These are phyloP conservation scores for Cubamyces sp. DNA, from an alignment of 768 basidiomycete species.

Conservation along the genomic window DNA sequence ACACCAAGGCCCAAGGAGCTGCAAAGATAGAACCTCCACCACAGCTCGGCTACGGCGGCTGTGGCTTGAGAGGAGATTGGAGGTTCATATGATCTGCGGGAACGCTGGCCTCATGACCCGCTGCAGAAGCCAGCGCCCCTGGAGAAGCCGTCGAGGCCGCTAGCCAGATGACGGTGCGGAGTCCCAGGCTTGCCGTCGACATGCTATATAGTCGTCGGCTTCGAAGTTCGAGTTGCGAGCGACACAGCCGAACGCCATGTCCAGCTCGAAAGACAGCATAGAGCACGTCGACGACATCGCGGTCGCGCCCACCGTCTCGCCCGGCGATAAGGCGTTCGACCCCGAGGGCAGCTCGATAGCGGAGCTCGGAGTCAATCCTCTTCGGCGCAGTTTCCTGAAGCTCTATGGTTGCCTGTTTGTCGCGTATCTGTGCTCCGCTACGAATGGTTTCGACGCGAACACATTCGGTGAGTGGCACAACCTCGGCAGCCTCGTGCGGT, in stretches of 20 bases:
- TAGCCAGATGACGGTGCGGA: neutral
- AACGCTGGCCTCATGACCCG: neutral
- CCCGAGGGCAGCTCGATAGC: neutral
- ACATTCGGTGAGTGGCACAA: slow-evolving; percentile 28
- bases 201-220: neutral
- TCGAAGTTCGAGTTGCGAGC: neutral
- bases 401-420: slow-evolving; percentile 30
- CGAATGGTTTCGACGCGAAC: slow-evolving; percentile 36
- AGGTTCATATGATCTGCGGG: slow-evolving; percentile 2
- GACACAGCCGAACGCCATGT: neutral
- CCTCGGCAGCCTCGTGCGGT: too few species aligned
- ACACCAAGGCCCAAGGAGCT: neutral
- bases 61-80: too few species aligned
- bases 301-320: neutral
- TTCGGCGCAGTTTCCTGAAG: slow-evolving; percentile 21
- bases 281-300: slow-evolving; percentile 4
- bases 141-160: neutral
- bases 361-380: neutral
- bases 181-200: neutral
- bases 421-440: slow-evolving; percentile 34
- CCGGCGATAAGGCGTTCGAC: neutral
- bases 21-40: neutral
- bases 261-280: slow-evolving; percentile 15
- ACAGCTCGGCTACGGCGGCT: neutral
- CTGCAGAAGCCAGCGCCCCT: neutral